Base-by-base conservation (phyloP, 2,329 filamentous ascomycete species). In the Arthrinium phaeospermum region DNA sequence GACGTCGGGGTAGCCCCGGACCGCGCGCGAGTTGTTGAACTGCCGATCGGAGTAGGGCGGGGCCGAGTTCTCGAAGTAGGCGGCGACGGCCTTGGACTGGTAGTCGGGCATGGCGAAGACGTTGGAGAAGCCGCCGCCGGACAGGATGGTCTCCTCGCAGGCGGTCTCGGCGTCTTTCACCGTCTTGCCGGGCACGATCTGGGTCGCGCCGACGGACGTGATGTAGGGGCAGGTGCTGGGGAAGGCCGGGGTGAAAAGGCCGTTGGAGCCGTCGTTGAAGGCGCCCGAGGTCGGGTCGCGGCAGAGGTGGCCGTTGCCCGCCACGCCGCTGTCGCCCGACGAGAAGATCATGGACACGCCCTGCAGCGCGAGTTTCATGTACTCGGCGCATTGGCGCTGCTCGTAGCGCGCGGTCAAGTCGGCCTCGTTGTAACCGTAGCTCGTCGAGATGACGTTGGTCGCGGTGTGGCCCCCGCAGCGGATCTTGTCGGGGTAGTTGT, bases 341-440 rank as follows among this genome's bases (percentile, higher is more conserved):
- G 86, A 85, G 75, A 86, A 87, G 46, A 89, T 73, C 69, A 71
- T 71, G 37, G 69, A 47, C 12, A 64, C 27, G 41, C 69, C 87
- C 76, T 85, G 84, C 10, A 89, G 83, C 24, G 85, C 87, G 2
- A 90, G 84, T 81, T 90, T 90, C 84, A 89, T 85, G 78, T 87
- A 89, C 81, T 89, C 87, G 71, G 82, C 80, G 77, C 88, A 90
- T 78, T 90, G 88, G 3, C 88, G 82, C 68, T 82, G 75, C 73
- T 86, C 83, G 76, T 90, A 90, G 71, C 80, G 80, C 12, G 82
- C 80, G 1, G 85, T 83, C 12, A 88, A 79, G 71, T 86, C 84
- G 24, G 82, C 84, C 79, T 90, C 88, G 74, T 86, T 86, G 74
- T 86, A 86, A 16, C 82, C 84, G 77, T 90, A 90, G 14, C 85